phyloP scores from a whole-genome alignment of 2,329 filamentous ascomycete species.

The Macrophomina phaseolina region DNA sequence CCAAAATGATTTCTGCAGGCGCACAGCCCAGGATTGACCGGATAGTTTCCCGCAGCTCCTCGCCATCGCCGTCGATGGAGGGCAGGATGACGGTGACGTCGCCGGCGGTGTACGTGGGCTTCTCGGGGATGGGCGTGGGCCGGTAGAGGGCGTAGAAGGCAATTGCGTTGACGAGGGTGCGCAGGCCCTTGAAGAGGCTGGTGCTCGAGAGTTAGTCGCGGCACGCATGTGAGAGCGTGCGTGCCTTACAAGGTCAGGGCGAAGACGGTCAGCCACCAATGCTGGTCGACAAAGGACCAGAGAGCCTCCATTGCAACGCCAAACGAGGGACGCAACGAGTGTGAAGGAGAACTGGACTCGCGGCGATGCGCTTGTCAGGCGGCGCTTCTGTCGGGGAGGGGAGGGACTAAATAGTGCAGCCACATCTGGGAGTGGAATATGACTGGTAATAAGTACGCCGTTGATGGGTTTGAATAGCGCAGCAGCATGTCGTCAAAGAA shows the following conservation, averaged over 20 bases:
- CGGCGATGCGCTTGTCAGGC: slow-evolving; percentile 24
- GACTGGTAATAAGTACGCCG: slow-evolving; percentile 26
- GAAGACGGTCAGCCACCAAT: slow-evolving; percentile 28
- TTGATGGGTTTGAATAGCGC: slow-evolving; percentile 28
- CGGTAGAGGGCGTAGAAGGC: slow-evolving; percentile 83
- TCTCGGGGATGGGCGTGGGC: slow-evolving; percentile 80
- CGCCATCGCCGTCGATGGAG: slow-evolving; percentile 85
- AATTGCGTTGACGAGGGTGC: slow-evolving; percentile 81
- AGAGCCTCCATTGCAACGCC: slow-evolving; percentile 28
- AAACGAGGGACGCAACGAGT: slow-evolving; percentile 29
- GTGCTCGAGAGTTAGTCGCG: not conserved
- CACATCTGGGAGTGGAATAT: slow-evolving; percentile 25
- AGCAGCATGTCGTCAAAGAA: slow-evolving; percentile 29
- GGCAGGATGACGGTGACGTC: slow-evolving; percentile 96
- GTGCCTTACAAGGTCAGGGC: slow-evolving; percentile 24
- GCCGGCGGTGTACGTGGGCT: slow-evolving; percentile 77
- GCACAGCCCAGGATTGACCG: slow-evolving; percentile 74
- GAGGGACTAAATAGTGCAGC: slow-evolving; percentile 27
- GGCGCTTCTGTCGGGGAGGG: slow-evolving; percentile 21
- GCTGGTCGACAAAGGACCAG: slow-evolving; percentile 28
- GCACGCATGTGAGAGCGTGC: slow-evolving; percentile 5
- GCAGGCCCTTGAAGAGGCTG: slow-evolving; percentile 86
- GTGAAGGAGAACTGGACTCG: slow-evolving; percentile 20
- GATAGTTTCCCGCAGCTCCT: slow-evolving; percentile 82
- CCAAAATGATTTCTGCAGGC: slow-evolving; percentile 77